Evolutionary conservation across 2,329 filamentous ascomycete genomes (phyloP), one percentile per base, ranked within the genome.

Genomic region (Helotiales sp.): DNA sequence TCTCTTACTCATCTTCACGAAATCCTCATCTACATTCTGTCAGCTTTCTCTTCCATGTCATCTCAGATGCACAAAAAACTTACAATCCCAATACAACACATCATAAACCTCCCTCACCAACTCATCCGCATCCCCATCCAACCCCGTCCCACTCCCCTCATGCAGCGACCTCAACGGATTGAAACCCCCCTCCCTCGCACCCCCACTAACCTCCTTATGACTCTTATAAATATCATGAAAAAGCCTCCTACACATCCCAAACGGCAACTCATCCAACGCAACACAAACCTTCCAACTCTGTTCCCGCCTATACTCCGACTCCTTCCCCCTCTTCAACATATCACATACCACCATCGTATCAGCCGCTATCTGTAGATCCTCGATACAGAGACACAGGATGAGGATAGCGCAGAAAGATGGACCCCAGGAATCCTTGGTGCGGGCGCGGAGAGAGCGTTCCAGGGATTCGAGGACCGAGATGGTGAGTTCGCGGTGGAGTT

Each of bases 171-270:
- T 50, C 38, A 66, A 31, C 2, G 65, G 65, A 57, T 68, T 68
- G 48, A 67, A 66, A 0, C 59, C 63, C 7, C 44, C 57, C 5
- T 65, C 64, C 27, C 58, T 55, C 15, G 46, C 42, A 9, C 57
- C 60, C 22, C 60, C 59, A 29, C 59, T 58, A 7, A 46, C 42
- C 33, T 62, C 57, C 19, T 58, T 61, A 25, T 62, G 58, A 5
- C 59, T 60, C 24, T 54, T 54, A 50, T 67, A 68, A 24, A 66
- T 65, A 2, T 67, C 65, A 55, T 68, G 66, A 25, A 68, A 64
- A 5, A 67, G 36, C n/a, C 57, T 51, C 50, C 57, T 65, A 24
- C 60, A 65, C 31, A 59, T 57, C 17, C 40, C 31, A 25, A 64
- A 66, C 6, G 64, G 65, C 27, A 59, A 48, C 4, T 65, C 58